A percentile compares a stretch with the other conserved stretches of the same genome.
phyloP scores from a whole-genome alignment of 805 yeast genomes.

The Myxozyma neglecta region DNA sequence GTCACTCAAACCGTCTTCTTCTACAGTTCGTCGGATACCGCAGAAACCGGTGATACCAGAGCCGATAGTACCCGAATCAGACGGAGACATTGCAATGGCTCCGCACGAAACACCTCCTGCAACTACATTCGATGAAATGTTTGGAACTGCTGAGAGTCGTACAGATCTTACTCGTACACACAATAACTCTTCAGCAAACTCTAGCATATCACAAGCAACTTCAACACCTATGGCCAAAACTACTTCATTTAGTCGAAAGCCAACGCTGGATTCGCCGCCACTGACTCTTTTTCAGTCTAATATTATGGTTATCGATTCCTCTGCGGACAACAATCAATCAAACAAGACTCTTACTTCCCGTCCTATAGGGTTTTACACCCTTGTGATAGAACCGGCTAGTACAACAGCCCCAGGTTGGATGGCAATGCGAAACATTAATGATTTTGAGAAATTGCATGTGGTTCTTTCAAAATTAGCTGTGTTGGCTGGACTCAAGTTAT shows the following conservation, averaged over 20 bases:
- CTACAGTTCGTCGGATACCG: not conserved
- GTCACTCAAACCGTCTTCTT: not conserved
- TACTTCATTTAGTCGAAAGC: slow-evolving; percentile 9
- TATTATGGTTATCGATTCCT: slow-evolving; percentile 27
- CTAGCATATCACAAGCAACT: not conserved
- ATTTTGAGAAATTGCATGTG: slow-evolving; percentile 29
- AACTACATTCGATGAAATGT: slow-evolving; percentile 23
- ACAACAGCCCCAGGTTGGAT: slow-evolving; percentile 32
- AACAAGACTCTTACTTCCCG: slow-evolving; percentile 11
- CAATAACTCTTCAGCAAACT: not conserved
- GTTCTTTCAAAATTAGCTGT: slow-evolving; percentile 30
- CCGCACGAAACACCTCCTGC: slow-evolving; percentile 6
- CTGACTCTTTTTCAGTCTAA: slow-evolving; percentile 16
- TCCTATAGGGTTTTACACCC: slow-evolving; percentile 29
- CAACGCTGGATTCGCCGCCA: slow-evolving; percentile 6
- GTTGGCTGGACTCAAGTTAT: slow-evolving; percentile 30
- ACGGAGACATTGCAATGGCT: not conserved
- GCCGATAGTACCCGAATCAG: not conserved
- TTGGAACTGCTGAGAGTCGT: not conserved
- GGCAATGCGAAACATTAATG: slow-evolving; percentile 31
- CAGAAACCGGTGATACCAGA: not conserved
- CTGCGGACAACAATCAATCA: slow-evolving; percentile 21
- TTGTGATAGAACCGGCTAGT: slow-evolving; percentile 31
- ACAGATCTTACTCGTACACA: not conserved
- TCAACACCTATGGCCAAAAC: not conserved